Evolutionary conservation across 2,329 filamentous ascomycete species (phyloP), one percentile per base, ranked within the genome.

Genomic region (Xylariaceae sp.): DNA sequence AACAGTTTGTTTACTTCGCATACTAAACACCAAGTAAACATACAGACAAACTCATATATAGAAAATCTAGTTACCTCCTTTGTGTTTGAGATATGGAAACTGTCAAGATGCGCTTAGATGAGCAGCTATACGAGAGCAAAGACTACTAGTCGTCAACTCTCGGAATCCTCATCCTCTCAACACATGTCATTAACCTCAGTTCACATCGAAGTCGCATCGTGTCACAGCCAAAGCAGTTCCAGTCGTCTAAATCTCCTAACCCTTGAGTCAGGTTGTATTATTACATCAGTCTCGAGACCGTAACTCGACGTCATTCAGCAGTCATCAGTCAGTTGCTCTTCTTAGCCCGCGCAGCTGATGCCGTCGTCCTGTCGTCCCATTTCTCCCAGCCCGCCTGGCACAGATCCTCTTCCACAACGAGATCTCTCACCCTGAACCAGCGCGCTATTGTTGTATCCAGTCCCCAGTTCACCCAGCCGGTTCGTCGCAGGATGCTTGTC

Each of bases 311-410:
- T 30, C 35, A 42, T 37, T 35, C n/a, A 17, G 34, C 49, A 30
- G 30, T 11, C 11, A n/a, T 34, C 18, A 39, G 15, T 64, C 53
- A 66, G 47, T 49, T 62, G n/a, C 58, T 66, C 60, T 72, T 75
- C 59, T 71, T 75, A 45, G 68, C 71, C 63, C 72, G 76, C 35
- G 68, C 68, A 58, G 70, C 69, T 56, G 66, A 62, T 13, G 67
- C 71, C 30, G 73, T 74, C 45, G 68, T 69, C 66, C 77, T 78
- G 53, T 79, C 78, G 73, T 93, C 87, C 91, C 92, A 97, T 72
- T 89, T 88, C 75, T 92, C 90, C 93, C 93, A 99, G 1, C 94
- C 94, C 48, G 92, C 88, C 76, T 96, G 91, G 39, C 88, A 88
- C 67, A 96, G 75, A 74, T 97, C 93, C 75, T 97, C 93, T 72